Base-by-base conservation (phyloP, 2,329 filamentous ascomycete genomes). In the Exophiala spinifera region DNA sequence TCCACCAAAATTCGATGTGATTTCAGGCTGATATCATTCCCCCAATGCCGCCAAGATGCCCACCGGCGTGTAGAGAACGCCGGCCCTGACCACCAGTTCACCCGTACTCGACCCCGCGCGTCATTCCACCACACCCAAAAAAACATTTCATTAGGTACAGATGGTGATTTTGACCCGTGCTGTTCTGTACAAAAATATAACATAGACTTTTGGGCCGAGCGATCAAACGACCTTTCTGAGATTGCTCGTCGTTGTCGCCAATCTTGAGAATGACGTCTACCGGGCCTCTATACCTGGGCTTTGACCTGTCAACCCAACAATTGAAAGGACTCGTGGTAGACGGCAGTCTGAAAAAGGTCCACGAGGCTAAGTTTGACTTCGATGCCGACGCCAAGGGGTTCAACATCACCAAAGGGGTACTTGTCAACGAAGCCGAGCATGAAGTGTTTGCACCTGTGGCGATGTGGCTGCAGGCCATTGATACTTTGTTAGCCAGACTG, bases 221-320 rank as follows among this genome's bases (percentile, higher is more conserved):
- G n/a, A n/a, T n/a, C 28, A 36, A n/a, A 17, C 20, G 43, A 34
- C 11, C 28, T 46, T 15, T 20, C 13, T 15, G 25, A 19, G 25
- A 19, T 5, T 3, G 28, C 8, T 6, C 11, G 28, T 8, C 28
- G 10, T 8, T 10, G 10, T 14, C n/a, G 21, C 45, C 28, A 39
- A 19, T 42, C 36, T 55, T 39, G 54, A 66, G 53, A 42, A 75
- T 76, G 71, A 64, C 71, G 44, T 63, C 68, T 25, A 63, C 71
- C 58, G 78, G 75, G 28, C 85, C 88, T 15, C 76, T 95, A 57
- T 96, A 95, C 69, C 79, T 96, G 67, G 94, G 94, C 57, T 91
- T 97, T 71, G 94, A 99, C 74, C 85, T 97, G 56, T 96, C 91
- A 40, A 97, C 94, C 54, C 94, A 97, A 72, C 92, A 97, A 71